Conservation (phyloP, 768 basidiomycete genomes). For the Lentinula boryana region DNA sequence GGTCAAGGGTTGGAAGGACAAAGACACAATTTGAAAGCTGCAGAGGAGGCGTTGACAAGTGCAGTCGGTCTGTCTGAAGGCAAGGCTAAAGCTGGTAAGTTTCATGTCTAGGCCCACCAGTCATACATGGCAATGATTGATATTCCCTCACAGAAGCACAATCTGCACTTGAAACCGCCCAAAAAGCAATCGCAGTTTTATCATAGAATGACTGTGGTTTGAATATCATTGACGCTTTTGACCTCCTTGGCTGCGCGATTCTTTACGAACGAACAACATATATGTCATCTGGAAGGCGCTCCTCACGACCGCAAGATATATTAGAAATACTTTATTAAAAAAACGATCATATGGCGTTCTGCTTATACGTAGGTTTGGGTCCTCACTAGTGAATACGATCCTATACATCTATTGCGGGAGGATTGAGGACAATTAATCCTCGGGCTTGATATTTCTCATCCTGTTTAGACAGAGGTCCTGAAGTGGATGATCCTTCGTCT, state of each 20-base stretch:
- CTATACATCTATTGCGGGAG: not conserved
- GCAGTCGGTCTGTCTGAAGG: constrained; percentile 1
- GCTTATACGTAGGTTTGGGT: no score
- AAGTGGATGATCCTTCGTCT: not conserved
- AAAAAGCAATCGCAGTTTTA: constrained; percentile 10
- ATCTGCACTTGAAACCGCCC: constrained; percentile 13
- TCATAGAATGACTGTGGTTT: no score
- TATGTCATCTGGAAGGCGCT: no score
- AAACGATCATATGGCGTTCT: no score
- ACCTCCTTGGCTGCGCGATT: no score
- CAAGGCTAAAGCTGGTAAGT: constrained; percentile 2
- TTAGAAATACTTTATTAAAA: no score
- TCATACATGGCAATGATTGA: not conserved
- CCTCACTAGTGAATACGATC: no score
- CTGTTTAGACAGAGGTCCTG: not conserved
- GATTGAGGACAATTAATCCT: not conserved
- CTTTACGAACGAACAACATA: no score
- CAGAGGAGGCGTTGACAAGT: constrained; percentile 2
- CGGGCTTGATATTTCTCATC: not conserved
- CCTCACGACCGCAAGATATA: no score
- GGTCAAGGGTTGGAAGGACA: not conserved
- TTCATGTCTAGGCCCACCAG: not conserved
- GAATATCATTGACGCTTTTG: no score
- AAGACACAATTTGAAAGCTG: not conserved
- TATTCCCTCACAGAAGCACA: constrained; percentile 1